A percentile compares a stretch with the other conserved stretches of the same genome.
Evolutionary conservation across 306 rosid species (phyloP).

Genomic region (Coriaria nepalensis): DNA sequence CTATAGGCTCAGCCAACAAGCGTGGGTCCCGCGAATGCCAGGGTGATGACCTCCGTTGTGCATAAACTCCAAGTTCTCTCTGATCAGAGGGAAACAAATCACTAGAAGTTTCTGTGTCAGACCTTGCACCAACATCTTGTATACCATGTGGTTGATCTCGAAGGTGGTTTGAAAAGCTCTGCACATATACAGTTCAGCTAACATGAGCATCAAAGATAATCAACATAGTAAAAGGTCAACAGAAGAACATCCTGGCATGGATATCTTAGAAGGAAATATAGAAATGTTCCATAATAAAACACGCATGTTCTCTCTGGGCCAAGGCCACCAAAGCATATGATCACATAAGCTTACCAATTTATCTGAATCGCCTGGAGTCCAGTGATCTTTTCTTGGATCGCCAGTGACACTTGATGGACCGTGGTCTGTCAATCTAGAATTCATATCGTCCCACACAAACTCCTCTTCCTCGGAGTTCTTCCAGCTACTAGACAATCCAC

Average conservation of each 20-base stretch:
- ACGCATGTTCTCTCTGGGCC: not conserved
- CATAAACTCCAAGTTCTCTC: slow-evolving; percentile 40
- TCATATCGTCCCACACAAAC: slow-evolving; percentile 71
- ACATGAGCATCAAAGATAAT: slow-evolving; percentile 4
- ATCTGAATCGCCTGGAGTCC: slow-evolving; percentile 54
- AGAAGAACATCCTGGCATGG: not conserved
- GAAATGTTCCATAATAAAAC: too few species aligned
- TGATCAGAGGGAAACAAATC: slow-evolving; percentile 29
- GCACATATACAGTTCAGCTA: slow-evolving; percentile 15
- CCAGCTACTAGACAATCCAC: slow-evolving; percentile 55
- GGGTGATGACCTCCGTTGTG: slow-evolving; percentile 26
- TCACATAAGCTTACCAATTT: slow-evolving; percentile 40
- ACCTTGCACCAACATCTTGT: slow-evolving; percentile 26
- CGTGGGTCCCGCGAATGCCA: slow-evolving; percentile 46
- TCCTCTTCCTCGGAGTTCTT: slow-evolving; percentile 90
- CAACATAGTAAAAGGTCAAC: not conserved
- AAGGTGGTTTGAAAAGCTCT: slow-evolving; percentile 53
- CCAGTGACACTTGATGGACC: slow-evolving; percentile 29
- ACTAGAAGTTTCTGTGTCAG: slow-evolving; percentile 28
- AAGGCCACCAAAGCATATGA: not conserved
- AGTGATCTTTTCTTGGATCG: slow-evolving; percentile 33
- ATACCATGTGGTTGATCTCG: slow-evolving; percentile 16
- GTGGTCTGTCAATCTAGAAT: slow-evolving; percentile 33
- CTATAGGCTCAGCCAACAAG: slow-evolving; percentile 25
- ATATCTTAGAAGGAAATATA: not conserved